Conservation (phyloP, 2,329 filamentous ascomycete species). For the Fusarium goolgardi region DNA sequence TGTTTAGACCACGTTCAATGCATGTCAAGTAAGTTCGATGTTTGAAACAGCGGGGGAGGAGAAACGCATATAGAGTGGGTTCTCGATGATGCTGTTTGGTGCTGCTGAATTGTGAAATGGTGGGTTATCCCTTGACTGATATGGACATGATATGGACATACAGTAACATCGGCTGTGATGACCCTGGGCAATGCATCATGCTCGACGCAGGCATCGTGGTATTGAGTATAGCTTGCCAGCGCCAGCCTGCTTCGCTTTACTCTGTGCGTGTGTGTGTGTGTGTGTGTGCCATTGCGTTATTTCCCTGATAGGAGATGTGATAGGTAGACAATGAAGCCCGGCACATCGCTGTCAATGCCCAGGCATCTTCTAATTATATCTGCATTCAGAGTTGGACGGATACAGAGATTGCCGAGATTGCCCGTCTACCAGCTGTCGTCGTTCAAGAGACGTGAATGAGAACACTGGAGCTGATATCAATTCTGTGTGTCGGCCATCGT, state of each 20-base stretch:
- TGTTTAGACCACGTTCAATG: constrained; percentile 23
- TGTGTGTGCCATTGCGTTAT: constrained; percentile 6
- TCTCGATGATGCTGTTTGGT: constrained; percentile 15
- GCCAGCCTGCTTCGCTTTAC: constrained; percentile 8
- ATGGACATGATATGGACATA: not conserved
- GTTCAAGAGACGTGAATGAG: not conserved
- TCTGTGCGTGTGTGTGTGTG: not conserved
- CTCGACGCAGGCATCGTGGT: not conserved
- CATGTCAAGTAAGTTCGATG: constrained; percentile 19
- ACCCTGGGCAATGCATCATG: constrained; percentile 11
- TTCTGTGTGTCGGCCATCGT: not conserved
- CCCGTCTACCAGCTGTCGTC: not conserved
- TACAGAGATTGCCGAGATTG: constrained; percentile 10
- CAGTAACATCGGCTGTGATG: constrained; percentile 28
- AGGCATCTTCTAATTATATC: not conserved
- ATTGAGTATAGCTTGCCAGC: not conserved
- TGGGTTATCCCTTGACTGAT: constrained; percentile 20
- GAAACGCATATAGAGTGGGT: constrained; percentile 12
- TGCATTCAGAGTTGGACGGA: not conserved
- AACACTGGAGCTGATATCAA: not conserved
- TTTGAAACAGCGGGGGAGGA: constrained; percentile 41
- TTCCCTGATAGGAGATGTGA: constrained; percentile 14
- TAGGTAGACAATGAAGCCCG: not conserved
- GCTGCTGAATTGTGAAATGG: constrained; percentile 11
- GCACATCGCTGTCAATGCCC: not conserved